Base-by-base conservation (phyloP, 2,329 filamentous ascomycete genomes). In the Biscogniauxia mediterranea region DNA sequence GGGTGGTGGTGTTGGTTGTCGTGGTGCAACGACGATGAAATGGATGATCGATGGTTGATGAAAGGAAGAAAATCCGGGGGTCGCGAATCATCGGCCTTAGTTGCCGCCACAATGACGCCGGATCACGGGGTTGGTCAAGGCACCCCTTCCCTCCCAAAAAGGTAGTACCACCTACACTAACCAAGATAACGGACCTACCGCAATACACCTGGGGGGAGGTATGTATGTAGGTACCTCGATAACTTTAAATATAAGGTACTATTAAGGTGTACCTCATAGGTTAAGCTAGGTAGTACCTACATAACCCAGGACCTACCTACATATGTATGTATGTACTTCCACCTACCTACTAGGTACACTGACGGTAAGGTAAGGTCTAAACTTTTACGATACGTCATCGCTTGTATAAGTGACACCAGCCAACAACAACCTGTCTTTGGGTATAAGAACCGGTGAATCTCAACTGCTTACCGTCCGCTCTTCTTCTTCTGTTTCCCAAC, bases 351-450 rank as follows among this genome's bases (percentile, higher is more conserved):
- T 23, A 23, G 23, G 23, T 23, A 23, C 23, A 23, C 23, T 3
- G n/a, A n/a, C n/a, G 23, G 23, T 23, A 23, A 23, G 5, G 23
- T 23, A 5, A 46, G 57, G 53, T 17, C 50, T 19, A 50, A 50
- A 57, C 15, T 54, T 54, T 54, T 23, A 15, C n/a, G 56, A 59
- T 74, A 74, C 72, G 72, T 74, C 72, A 74, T 74, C 63, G 61
- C 21, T 60, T 6, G 57, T 62, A 54, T 58, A 32, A 61, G 28
- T 15, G 49, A 23, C 57, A 58, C 23, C 51, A 20, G 4, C 19
- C 28, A 56, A 20, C 53, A 20, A 15, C 59, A 8, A 60, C 32
- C 56, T 21, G 28, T 52, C n/a, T 42, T 46, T 46, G 38, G 17
- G 38, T 46, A 46, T 46, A 46, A 46, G 38, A 46, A 15, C 38